Conservation (phyloP, 2,329 filamentous ascomycete species). For the Harringtonia aguacate region DNA sequence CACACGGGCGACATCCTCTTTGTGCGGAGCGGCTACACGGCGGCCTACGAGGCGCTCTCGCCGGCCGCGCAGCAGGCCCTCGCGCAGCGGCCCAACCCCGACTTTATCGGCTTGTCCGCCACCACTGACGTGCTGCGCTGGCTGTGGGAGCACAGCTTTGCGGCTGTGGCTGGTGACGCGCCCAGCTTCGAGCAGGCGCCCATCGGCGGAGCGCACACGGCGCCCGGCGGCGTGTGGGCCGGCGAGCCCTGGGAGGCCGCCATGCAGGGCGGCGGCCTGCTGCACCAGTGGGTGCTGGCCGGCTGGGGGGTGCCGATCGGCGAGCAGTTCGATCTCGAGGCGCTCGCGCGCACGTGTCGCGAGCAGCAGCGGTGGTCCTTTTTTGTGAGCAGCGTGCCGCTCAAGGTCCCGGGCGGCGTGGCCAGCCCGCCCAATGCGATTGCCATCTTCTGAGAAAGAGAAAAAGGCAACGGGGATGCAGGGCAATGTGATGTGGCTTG, state of each 20-base stretch:
- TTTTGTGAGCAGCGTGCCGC: conserved; percentile 27
- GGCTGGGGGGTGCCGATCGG: conserved; percentile 42
- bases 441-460: conserved; percentile 29
- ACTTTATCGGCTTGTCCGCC: conserved; percentile 27
- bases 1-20: conserved; percentile 27
- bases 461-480: too few species aligned
- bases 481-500: too few species aligned
- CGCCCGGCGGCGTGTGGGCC: conserved; percentile 4
- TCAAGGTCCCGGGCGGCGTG: conserved; percentile 24
- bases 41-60: conserved; percentile 18
- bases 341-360: conserved; percentile 21
- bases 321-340: conserved; percentile 35
- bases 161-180: conserved; percentile 31
- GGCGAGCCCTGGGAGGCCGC: conserved; percentile 8
- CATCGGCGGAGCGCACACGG: conserved; percentile 11
- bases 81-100: conserved; percentile 14
- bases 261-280: conserved; percentile 15
- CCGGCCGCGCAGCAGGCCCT: conserved; percentile 18
- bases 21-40: conserved; percentile 24
- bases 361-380: conserved; percentile 25
- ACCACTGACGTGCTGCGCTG: conserved; percentile 24
- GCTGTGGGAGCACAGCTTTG: conserved; percentile 34
- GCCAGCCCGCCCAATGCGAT: conserved; percentile 27
- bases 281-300: conserved; percentile 30
- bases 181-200: conserved; percentile 32